Conservation (phyloP, 768 basidiomycete species). For the Tylopilus intermedius region DNA sequence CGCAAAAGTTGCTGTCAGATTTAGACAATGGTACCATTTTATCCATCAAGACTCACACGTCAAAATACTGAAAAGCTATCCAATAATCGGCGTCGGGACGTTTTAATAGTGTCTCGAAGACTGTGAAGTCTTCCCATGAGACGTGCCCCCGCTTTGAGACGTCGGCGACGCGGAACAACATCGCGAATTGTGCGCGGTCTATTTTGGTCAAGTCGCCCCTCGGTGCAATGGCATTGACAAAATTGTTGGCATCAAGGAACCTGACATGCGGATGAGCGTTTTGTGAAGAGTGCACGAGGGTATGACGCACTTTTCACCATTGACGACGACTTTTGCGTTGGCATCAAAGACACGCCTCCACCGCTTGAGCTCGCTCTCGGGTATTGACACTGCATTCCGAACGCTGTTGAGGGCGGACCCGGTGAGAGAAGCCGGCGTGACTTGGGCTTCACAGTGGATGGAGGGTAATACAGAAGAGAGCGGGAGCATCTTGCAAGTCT, state of each 20-base stretch:
- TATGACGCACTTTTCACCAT: slow-evolving; percentile 74
- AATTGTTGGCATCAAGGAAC: slow-evolving; percentile 80
- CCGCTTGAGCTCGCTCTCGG: slow-evolving; percentile 79
- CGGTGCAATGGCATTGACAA: slow-evolving; percentile 94
- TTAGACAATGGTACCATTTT: background rate
- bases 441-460: slow-evolving; percentile 49
- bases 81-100: slow-evolving; percentile 95
- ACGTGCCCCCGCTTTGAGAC: slow-evolving; percentile 67
- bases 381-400: slow-evolving; percentile 62
- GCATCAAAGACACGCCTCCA: slow-evolving; percentile 87
- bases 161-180: slow-evolving; percentile 88
- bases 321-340: slow-evolving; percentile 65
- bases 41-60: slow-evolving; percentile 60
- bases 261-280: slow-evolving; percentile 37
- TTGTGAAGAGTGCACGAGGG: slow-evolving; percentile 17
- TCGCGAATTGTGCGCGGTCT: slow-evolving; percentile 80
- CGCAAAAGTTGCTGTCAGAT: slow-evolving; percentile 7
- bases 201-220: slow-evolving; percentile 81
- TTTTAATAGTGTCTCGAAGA: slow-evolving; percentile 91
- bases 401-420: slow-evolving; percentile 59
- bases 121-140: slow-evolving; percentile 93
- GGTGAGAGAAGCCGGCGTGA: slow-evolving; percentile 37
- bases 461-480: slow-evolving; percentile 43
- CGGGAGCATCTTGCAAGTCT: slow-evolving; percentile 30
- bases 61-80: slow-evolving; percentile 95